Evolutionary conservation across 192 early-diverging fungal species (phyloP), one percentile per base, ranked within the genome.

Genomic region (Lunasporangiospora selenospora): DNA sequence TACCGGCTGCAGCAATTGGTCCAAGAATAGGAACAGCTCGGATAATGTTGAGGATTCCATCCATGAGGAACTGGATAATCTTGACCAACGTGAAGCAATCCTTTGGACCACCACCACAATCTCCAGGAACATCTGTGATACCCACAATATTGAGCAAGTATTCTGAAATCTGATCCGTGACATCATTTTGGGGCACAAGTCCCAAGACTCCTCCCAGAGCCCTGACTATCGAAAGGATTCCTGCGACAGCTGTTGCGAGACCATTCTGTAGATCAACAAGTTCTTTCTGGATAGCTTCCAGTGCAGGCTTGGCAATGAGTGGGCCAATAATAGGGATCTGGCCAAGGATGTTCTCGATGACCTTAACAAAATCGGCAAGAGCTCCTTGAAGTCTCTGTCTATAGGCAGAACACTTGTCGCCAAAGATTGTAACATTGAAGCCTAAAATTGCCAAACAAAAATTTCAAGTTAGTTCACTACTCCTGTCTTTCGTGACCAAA

Each of bases 191-290:
- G 3, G 24, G 1, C 7, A 24, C 18, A 11, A 50, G 23, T 3
- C 45, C 39, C 11, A 52, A 0, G 18, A 52, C 16, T 0, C 30
- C 19, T 5, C 41, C 13, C 18, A 66, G n/a, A 3, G 27, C 48
- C 4, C 43, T 6, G 2, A 58, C 0, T 11, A 52, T 15, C 2
- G 47, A 12, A 0, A 58, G 23, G 16, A 57, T 26, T 10, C 54
- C 64, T 18, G 30, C 39, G 4, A 44, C 29, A 19, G 40, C 40
- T 3, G 32, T 34, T 4, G 37, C 38, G 0, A 27, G 3, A 11
- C 53, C 64, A 3, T n/a, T 50, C 29, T 37, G 30, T 10, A 48
- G 13, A 57, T 66, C 55, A 4, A 26, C 15, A 13, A 52, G 4
- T 19, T 32, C 24, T 1, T 19, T 5, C 1, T 49, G 33, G 29